Evolutionary conservation across 352 stramenopile genomes (phyloP).

Genomic region (Globisporangium spiculum): DNA sequence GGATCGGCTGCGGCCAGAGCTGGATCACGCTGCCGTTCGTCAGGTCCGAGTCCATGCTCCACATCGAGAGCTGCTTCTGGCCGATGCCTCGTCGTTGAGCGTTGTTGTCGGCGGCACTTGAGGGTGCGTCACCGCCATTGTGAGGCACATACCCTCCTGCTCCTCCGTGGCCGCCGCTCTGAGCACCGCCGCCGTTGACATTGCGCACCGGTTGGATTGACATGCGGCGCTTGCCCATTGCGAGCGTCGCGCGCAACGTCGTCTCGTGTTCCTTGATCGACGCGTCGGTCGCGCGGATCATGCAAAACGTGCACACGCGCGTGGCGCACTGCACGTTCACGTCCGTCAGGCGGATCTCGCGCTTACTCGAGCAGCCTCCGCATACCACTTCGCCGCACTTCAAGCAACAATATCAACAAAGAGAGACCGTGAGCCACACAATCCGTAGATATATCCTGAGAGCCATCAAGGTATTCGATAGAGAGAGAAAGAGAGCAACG

Average conservation of each 20-base stretch:
- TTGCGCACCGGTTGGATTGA: slow-evolving; percentile 17
- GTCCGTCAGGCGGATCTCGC: slow-evolving; percentile 67
- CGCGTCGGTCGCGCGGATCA: slow-evolving; percentile 71
- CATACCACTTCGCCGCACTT: slow-evolving; percentile 76
- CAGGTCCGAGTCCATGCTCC: slow-evolving; percentile 61
- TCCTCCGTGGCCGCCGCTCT: no score
- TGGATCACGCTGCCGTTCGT: slow-evolving; percentile 63
- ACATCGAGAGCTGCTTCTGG: slow-evolving; percentile 45
- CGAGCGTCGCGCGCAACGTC: slow-evolving; percentile 34
- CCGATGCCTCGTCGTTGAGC: slow-evolving; percentile 6
- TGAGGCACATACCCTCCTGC: background rate
- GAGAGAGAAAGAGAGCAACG: slow-evolving; percentile 3
- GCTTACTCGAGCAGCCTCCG: slow-evolving; percentile 66
- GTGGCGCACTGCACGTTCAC: slow-evolving; percentile 79
- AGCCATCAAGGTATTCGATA: background rate
- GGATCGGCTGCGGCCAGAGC: slow-evolving; percentile 51
- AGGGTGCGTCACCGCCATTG: background rate
- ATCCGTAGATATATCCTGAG: background rate
- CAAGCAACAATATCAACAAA: background rate
- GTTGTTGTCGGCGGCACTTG: background rate
- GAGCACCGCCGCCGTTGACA: background rate
- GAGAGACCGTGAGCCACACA: background rate
- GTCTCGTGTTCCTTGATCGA: slow-evolving; percentile 59
- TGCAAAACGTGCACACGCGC: slow-evolving; percentile 78
- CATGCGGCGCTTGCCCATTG: slow-evolving; percentile 23